These are phyloP conservation scores for Pseudogymnoascus sp. DNA, from an alignment of 2,329 filamentous ascomycete genomes.

Conservation along the genomic window DNA sequence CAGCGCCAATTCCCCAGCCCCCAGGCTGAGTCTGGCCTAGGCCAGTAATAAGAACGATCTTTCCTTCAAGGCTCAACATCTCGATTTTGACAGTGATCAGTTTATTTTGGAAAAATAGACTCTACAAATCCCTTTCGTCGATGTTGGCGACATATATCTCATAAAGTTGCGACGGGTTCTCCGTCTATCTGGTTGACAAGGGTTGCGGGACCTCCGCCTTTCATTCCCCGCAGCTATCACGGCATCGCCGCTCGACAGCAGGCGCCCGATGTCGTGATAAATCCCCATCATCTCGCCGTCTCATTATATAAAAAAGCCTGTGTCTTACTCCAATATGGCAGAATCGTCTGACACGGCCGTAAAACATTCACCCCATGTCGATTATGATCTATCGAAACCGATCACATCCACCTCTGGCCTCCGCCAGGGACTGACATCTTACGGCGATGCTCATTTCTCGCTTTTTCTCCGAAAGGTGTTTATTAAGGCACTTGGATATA, in stretches of 20 bases:
- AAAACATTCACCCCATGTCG: constrained; percentile 18
- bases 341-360: background rate
- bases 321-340: background rate
- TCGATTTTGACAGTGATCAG: background rate
- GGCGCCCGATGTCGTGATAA: background rate
- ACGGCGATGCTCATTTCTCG: constrained; percentile 68
- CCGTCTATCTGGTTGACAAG: background rate
- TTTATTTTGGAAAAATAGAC: background rate
- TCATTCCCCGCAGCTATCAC: background rate
- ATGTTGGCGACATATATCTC: background rate
- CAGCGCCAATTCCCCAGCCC: constrained; percentile 44
- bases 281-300: background rate
- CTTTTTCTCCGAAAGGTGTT: constrained; percentile 70
- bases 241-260: background rate
- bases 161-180: background rate
- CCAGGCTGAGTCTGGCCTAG: constrained; percentile 35
- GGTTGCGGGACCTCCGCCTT: background rate
- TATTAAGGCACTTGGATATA: constrained; percentile 69
- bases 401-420: constrained; percentile 48
- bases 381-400: constrained; percentile 53
- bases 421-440: constrained; percentile 57
- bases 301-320: background rate
- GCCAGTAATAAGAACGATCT: constrained; percentile 36
- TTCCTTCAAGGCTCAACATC: constrained; percentile 34
- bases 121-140: background rate